These are phyloP conservation scores for Starmerella riodocensis DNA, from an alignment of 805 yeast species.

Conservation along the genomic window DNA sequence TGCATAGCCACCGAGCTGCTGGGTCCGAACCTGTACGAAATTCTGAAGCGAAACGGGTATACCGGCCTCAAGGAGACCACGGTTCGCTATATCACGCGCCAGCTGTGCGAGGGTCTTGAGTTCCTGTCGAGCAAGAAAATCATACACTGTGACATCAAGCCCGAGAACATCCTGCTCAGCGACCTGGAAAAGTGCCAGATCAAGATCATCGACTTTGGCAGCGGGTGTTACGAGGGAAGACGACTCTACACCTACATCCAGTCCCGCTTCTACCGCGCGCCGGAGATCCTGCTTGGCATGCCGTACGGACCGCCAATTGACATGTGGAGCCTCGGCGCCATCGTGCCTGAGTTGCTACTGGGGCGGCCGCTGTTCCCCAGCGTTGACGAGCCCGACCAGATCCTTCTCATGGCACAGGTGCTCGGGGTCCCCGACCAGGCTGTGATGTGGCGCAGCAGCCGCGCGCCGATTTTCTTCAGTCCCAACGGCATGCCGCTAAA, in stretches of 20 bases:
- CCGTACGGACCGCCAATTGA: conserved; percentile 83
- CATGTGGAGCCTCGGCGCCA: conserved; percentile 97
- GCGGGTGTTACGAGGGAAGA: conserved; percentile 41
- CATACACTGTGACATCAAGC: conserved; percentile 78
- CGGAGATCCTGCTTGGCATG: conserved; percentile 86
- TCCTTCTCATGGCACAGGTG: conserved; percentile 78
- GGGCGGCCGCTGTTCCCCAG: conserved; percentile 96
- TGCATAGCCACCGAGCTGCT: conserved; percentile 67
- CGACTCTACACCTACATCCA: conserved; percentile 93
- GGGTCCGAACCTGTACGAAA: conserved; percentile 53
- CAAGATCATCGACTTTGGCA: conserved; percentile 72
- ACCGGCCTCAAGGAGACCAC: conserved; percentile 27
- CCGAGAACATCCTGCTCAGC: conserved; percentile 61
- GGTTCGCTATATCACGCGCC: conserved; percentile 35
- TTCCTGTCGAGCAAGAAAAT: conserved; percentile 44
- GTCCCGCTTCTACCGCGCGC: conserved; percentile 90
- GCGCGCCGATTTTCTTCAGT: conserved; percentile 31
- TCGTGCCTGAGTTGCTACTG: conserved; percentile 81
- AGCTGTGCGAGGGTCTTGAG: conserved; percentile 46
- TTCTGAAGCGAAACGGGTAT: conserved; percentile 29
- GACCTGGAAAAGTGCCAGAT: conserved; percentile 35
- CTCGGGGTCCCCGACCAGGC: conserved; percentile 71
- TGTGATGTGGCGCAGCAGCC: conserved; percentile 25
- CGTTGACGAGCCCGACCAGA: conserved; percentile 71
- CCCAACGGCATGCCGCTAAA: conserved; percentile 25